Base-by-base conservation (phyloP, 768 basidiomycete genomes). In the Hypholoma fasciculare region DNA sequence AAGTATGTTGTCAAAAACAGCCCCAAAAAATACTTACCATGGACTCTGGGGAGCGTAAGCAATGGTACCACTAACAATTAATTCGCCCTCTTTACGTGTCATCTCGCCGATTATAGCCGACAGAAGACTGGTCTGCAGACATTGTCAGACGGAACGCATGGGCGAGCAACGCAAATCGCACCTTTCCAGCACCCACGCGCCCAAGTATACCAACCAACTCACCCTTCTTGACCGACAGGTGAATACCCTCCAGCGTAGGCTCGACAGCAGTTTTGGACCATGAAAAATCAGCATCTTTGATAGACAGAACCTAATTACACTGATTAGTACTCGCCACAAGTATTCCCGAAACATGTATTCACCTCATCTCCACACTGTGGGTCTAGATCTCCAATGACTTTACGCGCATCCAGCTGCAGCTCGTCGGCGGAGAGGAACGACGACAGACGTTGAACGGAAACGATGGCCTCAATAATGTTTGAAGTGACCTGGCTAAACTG, bases 141-240 rank as follows among this genome's bases (percentile, higher is more conserved):
- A 27, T 39, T 12, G 20, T 44, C 8, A 56, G n/a, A 49, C 30
- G 19, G 14, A 47, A 16, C 14, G 30, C 27, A 37, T 49, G 17
- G 8, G 34, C 4, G 47, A 14, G 50, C 19, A 30, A 3, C 16
- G 37, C 12, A 40, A 36, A 20, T 40, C 71, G 52, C 59, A 88
- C 90, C 82, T 98, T 98, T 54, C 96, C 96, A 39, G 87, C 84
- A 8, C 95, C 96, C 20, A 98, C 95, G 19, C 92, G 87, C 14
- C 96, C 96, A 16, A 96, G 80, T 7, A 98, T 74, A 2, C 89
- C 93, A 0, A 94, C 78, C 5, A 98, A 73, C 63, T 97, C 91
- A 7, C 96, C 95, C 69, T 93, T 96, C 52, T 79, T 82, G 2
- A 90, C 85, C 0, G 77, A 78, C 19, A 98, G 63, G 64, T 87